A percentile compares a stretch with the other conserved stretches of the same genome.
phyloP scores from a whole-genome alignment of 2,329 filamentous ascomycete species.

The Trichophyton mentagrophytes region DNA sequence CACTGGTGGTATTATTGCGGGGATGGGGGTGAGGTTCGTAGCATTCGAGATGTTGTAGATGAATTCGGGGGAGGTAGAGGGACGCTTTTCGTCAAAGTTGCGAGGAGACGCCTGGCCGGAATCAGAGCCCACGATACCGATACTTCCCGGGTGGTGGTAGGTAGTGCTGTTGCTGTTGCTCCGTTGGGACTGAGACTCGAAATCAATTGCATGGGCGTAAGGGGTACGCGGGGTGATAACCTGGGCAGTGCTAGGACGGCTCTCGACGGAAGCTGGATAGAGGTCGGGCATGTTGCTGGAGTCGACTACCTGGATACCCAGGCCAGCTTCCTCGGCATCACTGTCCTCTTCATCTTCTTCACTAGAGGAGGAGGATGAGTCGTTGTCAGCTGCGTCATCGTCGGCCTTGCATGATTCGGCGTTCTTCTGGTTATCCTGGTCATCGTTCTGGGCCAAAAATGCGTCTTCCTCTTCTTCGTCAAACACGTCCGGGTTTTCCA shows the following conservation, averaged over 20 bases:
- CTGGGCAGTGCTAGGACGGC: slow-evolving; percentile 7
- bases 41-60: slow-evolving; percentile 28
- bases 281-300: slow-evolving; percentile 5
- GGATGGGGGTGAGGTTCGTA: slow-evolving; percentile 24
- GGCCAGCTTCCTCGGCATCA: slow-evolving; percentile 7
- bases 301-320: slow-evolving; percentile 14
- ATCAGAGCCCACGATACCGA: slow-evolving; percentile 23
- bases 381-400: too few relatives aligned
- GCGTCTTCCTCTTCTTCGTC: slow-evolving; percentile 41
- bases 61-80: slow-evolving; percentile 32
- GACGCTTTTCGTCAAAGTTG: slow-evolving; percentile 27
- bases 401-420: background rate
- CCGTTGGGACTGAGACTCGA: background rate
- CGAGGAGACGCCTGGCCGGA: slow-evolving; percentile 22
- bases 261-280: slow-evolving; percentile 6
- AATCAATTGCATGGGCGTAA: slow-evolving; percentile 5
- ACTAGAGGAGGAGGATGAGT: too few relatives aligned
- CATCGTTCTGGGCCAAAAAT: slow-evolving; percentile 26
- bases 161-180: slow-evolving; percentile 1
- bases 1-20: slow-evolving; percentile 20
- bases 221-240: slow-evolving; percentile 11
- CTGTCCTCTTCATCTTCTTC: background rate
- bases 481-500: slow-evolving; percentile 36
- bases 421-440: background rate
- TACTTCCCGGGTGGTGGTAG: slow-evolving; percentile 16